Base-by-base conservation (phyloP, 1,139 yeast species). In the Pichia kudriavzevii region DNA sequence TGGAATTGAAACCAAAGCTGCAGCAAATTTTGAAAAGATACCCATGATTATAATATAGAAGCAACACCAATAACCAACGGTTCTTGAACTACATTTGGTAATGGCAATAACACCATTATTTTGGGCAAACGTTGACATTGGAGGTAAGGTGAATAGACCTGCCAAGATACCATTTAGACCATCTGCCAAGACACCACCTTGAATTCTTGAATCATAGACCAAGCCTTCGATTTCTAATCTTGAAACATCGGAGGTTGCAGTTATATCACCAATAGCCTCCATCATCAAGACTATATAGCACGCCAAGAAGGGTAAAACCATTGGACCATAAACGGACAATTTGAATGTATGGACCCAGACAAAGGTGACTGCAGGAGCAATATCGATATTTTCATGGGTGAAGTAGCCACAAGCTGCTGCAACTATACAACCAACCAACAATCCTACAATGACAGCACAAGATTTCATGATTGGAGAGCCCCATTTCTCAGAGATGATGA, bases 381-480 rank as follows among this genome's bases (percentile, higher is more conserved):
- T 60, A 37, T 69, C 70, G 48, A 85, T 79, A 23, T 61, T 52
- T 2, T 64, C 50, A 36, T 64, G 61, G 40, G 70, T 67, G 55
- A 85, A 85, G 63, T 87, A 85, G 15, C 94, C 93, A 58, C 83
- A 73, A 9, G 91, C 95, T 37, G 91, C 94, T 26, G 93, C 94
- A 37, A 85, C 93, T 43, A 85, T 82, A 64, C 95, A 84, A 26
- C 95, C 95, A 29, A 84, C 75, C 34, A 85, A 61, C 42, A 85
- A 66, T 32, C 95, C 95, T 28, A 79, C 61, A 46, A 85, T 81
- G 32, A 85, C 94, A 1, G 95, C 91, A 67, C 94, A 83, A 7
- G 94, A 81, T 56, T 81, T 83, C 93, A 85, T 81, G 48, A 85
- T 80, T 39, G 95, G 95, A n/a, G 95, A 75, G 21, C 96, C 96